Evolutionary conservation across 257 asterid genomes (phyloP).

Genomic region (Salvia splendens): DNA sequence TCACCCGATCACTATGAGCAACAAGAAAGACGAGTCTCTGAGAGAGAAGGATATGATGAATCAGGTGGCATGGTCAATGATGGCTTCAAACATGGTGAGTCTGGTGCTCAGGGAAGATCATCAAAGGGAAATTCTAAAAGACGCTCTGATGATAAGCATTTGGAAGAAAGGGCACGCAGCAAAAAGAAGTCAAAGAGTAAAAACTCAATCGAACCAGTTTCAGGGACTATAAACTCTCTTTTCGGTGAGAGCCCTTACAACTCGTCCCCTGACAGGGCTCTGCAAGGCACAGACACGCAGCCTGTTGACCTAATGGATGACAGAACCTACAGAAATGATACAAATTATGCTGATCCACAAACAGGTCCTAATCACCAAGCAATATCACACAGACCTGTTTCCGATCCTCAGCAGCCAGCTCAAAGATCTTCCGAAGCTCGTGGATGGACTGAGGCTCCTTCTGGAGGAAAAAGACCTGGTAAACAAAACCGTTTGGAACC

Average conservation of each 20-base stretch:
- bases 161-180: slow-evolving; percentile 45
- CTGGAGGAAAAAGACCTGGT: slow-evolving; percentile 53
- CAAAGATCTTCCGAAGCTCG: slow-evolving; percentile 49
- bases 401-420: slow-evolving; percentile 57
- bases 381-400: slow-evolving; percentile 41
- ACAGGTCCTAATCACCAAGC: slow-evolving; percentile 47
- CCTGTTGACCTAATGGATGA: slow-evolving; percentile 38
- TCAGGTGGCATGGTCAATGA: slow-evolving; percentile 44
- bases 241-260: slow-evolving; percentile 56
- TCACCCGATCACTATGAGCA: slow-evolving; percentile 41
- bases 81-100: slow-evolving; percentile 43
- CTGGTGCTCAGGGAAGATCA: slow-evolving; percentile 42
- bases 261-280: slow-evolving; percentile 58
- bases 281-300: slow-evolving; percentile 40
- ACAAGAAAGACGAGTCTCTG: slow-evolving; percentile 40
- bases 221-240: slow-evolving; percentile 51
- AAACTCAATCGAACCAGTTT: slow-evolving; percentile 46
- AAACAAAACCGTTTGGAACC: slow-evolving; percentile 54
- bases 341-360: slow-evolving; percentile 46
- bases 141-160: slow-evolving; percentile 49
- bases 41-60: slow-evolving; percentile 36
- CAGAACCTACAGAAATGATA: slow-evolving; percentile 43
- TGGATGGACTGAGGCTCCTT: slow-evolving; percentile 43
- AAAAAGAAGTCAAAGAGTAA: slow-evolving; percentile 58
- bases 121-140: slow-evolving; percentile 60